phyloP scores from a whole-genome alignment of 2,329 filamentous ascomycete genomes.

The Penicillium sp. region DNA sequence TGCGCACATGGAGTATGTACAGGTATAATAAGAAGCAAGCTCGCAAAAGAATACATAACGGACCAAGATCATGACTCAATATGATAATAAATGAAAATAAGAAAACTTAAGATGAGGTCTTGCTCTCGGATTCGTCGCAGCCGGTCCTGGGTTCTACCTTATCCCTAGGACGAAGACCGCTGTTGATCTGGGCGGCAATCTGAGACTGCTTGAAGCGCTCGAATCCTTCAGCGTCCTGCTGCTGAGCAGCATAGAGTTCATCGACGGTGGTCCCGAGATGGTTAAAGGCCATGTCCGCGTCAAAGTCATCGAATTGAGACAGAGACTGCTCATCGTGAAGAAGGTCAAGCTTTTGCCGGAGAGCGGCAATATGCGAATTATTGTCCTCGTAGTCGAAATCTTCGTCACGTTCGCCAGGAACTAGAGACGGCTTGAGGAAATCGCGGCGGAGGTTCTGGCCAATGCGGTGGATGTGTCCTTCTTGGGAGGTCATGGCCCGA shows the following conservation, averaged over 20 bases:
- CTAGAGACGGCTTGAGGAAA: slow-evolving; percentile 52
- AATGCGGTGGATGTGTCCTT: slow-evolving; percentile 67
- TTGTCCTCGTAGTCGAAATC: slow-evolving; percentile 22
- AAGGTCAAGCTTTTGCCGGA: slow-evolving; percentile 43
- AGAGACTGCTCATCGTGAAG: slow-evolving; percentile 43
- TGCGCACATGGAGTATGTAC: slow-evolving; percentile 3
- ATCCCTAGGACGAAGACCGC: slow-evolving; percentile 22
- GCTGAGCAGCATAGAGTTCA: slow-evolving; percentile 42
- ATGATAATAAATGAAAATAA: not conserved
- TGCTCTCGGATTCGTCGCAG: not conserved
- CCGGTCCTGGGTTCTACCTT: not conserved
- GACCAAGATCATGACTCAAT: not conserved
- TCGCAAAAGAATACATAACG: not conserved
- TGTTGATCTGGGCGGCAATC: slow-evolving; percentile 47
- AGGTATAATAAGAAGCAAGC: not conserved
- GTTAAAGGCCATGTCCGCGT: slow-evolving; percentile 40
- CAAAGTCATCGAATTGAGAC: slow-evolving; percentile 37
- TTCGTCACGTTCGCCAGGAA: slow-evolving; percentile 34
- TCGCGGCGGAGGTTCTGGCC: slow-evolving; percentile 65
- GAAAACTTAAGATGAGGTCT: not conserved
- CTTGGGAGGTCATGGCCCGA: slow-evolving; percentile 63
- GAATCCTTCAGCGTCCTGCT: slow-evolving; percentile 44
- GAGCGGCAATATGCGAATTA: slow-evolving; percentile 44
- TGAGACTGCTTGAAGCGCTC: slow-evolving; percentile 45
- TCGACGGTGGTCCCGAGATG: slow-evolving; percentile 45